phyloP scores from a whole-genome alignment of 192 early-diverging fungal species.

The Cladochytrium replicatum region DNA sequence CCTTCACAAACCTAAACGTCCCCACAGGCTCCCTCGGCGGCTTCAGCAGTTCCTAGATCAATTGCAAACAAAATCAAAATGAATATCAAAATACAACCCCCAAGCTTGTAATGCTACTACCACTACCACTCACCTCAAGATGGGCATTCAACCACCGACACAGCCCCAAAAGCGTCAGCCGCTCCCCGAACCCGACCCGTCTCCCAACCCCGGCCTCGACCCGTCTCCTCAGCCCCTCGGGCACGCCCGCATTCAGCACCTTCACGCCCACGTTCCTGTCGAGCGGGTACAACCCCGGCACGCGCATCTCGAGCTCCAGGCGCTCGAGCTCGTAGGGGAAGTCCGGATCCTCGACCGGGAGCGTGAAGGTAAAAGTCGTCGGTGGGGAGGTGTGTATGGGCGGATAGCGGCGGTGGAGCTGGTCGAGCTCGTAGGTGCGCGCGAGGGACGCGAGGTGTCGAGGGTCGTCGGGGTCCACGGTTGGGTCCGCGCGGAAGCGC shows the following conservation, averaged over 20 bases:
- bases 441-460: too few species aligned
- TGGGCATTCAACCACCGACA: conserved; percentile 26
- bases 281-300: conserved; percentile 47
- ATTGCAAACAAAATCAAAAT: conserved; percentile 4
- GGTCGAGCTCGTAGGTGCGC: too few species aligned
- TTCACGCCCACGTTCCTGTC: conserved; percentile 16
- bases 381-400: too few species aligned
- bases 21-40: background rate
- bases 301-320: conserved; percentile 46
- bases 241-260: conserved; percentile 42
- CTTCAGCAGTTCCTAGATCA: conserved; percentile 1
- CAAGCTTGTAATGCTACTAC: conserved; percentile 1
- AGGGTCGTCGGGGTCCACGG: too few species aligned
- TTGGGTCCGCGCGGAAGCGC: too few species aligned
- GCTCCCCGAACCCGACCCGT: conserved; percentile 9
- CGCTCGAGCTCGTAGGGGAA: conserved; percentile 66
- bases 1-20: conserved; percentile 17
- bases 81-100: background rate
- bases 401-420: too few species aligned
- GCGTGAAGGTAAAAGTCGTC: too few species aligned
- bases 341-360: too few species aligned
- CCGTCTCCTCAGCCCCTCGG: background rate
- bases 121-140: conserved; percentile 16
- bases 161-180: conserved; percentile 26
- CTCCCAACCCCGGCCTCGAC: conserved; percentile 28